Base-by-base conservation (phyloP, 176 grass and related monocot species). In the Carex parvula region DNA sequence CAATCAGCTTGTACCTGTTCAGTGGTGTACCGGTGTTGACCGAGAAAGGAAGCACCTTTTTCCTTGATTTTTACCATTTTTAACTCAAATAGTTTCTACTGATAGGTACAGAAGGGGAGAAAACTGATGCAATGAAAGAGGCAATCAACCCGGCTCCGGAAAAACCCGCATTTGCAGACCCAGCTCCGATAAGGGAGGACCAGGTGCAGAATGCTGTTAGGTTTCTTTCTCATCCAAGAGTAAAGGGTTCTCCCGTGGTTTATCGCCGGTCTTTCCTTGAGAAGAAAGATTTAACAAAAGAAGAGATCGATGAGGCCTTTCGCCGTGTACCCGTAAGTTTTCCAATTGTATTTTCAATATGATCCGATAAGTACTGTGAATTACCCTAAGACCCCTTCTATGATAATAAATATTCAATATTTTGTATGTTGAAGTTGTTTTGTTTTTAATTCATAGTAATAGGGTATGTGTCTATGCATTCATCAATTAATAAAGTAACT, bases 241-340 rank as follows among this genome's bases (percentile, higher is more conserved):
- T 98, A 83, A 93, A 90, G 76, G 89, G 72, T 61, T 88, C 92
- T 73, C 90, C 92, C 6, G 86, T 93, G 7, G 71, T 84, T 66
- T 83, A 95, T 75, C 94, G 92, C 73, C 91, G 91, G 2, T 90
- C 91, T 46, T 95, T 98, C 83, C 81, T 98, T 32, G 95, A 98
- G 75, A 93, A 93, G 82, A 98, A 98, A 80, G 92, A 91, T 18
- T 81, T 95, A 15, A 93, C 89, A 5, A 91, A 87, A 57, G 91
- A 94, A 42, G 95, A 98, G 85, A 91, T 98, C 35, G 91, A 94
- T 33, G 95, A 98, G 76, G 92, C 95, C 62, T 98, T 98, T 83
- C 84, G 91, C 4, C 89, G 88, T 78, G 91, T 94, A 52, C 91
- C 95, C 62, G 95, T 98, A 91, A 84, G 81, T 80, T 26, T 24